Conservation (phyloP, 2,329 filamentous ascomycete species). For the Sclerotinia subarctica region DNA sequence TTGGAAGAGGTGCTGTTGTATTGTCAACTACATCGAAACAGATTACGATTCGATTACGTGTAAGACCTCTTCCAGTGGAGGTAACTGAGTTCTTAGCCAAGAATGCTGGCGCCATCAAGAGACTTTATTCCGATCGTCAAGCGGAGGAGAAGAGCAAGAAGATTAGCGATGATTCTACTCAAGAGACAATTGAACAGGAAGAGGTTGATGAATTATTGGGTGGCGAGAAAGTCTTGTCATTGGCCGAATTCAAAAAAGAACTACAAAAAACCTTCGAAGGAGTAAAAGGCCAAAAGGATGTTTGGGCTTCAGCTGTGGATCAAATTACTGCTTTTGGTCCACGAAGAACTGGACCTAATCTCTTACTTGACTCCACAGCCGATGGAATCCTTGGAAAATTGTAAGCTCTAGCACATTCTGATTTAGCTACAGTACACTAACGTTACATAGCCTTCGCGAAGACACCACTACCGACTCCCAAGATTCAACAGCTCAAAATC, state of each 20-base stretch:
- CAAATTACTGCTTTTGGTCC: slow-evolving; percentile 90
- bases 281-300: slow-evolving; percentile 68
- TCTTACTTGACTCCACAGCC: slow-evolving; percentile 80
- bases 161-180: slow-evolving; percentile 27
- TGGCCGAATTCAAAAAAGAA: slow-evolving; percentile 73
- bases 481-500: slow-evolving; percentile 45
- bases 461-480: slow-evolving; percentile 32
- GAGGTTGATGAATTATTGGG: slow-evolving; percentile 52
- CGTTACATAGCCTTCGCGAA: slow-evolving; percentile 31
- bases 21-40: slow-evolving; percentile 81
- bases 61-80: slow-evolving; percentile 71
- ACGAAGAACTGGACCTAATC: slow-evolving; percentile 77
- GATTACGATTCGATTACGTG: slow-evolving; percentile 70
- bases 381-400: slow-evolving; percentile 69
- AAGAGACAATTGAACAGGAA: slow-evolving; percentile 39
- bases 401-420: slow-evolving; percentile 42
- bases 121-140: slow-evolving; percentile 69
- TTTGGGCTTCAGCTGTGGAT: slow-evolving; percentile 74
- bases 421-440: neutral
- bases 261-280: slow-evolving; percentile 66
- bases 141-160: slow-evolving; percentile 42
- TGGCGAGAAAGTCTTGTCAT: slow-evolving; percentile 61
- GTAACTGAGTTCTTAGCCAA: slow-evolving; percentile 85
- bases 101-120: slow-evolving; percentile 74
- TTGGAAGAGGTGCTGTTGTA: slow-evolving; percentile 78